Conservation (phyloP, 2,329 filamentous ascomycete species). For the Arthrobotrys pseudoclavata region DNA sequence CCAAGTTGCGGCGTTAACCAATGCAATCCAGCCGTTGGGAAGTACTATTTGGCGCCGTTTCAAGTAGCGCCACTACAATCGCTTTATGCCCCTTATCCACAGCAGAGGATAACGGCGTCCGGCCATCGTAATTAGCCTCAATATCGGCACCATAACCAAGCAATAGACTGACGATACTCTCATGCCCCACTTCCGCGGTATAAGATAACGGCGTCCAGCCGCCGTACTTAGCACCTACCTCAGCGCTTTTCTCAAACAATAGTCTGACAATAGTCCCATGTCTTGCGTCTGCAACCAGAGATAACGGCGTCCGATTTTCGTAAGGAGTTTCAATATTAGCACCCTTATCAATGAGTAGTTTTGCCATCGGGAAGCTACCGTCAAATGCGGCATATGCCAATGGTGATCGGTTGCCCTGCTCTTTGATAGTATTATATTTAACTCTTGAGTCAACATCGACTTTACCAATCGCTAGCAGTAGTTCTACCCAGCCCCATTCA, state of each 20-base stretch:
- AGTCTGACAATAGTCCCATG: neutral
- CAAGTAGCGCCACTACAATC: neutral
- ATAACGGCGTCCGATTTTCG: neutral
- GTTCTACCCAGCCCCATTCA: constrained; percentile 59
- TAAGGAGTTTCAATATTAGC: too few relatives aligned
- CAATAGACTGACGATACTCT: neutral
- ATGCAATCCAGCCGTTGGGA: too few relatives aligned
- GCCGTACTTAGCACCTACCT: neutral
- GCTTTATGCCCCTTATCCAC: neutral
- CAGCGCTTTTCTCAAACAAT: neutral
- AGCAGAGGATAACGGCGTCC: neutral
- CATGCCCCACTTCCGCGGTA: neutral
- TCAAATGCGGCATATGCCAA: neutral
- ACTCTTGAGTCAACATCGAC: neutral
- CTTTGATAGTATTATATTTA: neutral
- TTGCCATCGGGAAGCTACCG: too few relatives aligned
- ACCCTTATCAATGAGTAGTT: too few relatives aligned
- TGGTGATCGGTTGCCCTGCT: neutral
- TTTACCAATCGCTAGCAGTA: constrained; percentile 60
- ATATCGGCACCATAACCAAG: neutral
- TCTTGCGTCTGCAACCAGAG: neutral
- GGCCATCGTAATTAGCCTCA: neutral
- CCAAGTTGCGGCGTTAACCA: neutral
- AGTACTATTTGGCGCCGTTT: neutral
- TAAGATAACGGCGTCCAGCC: constrained; percentile 59